Evolutionary conservation across 2,329 filamentous ascomycete genomes (phyloP).

Genomic region (Davidsoniella eucalypti): DNA sequence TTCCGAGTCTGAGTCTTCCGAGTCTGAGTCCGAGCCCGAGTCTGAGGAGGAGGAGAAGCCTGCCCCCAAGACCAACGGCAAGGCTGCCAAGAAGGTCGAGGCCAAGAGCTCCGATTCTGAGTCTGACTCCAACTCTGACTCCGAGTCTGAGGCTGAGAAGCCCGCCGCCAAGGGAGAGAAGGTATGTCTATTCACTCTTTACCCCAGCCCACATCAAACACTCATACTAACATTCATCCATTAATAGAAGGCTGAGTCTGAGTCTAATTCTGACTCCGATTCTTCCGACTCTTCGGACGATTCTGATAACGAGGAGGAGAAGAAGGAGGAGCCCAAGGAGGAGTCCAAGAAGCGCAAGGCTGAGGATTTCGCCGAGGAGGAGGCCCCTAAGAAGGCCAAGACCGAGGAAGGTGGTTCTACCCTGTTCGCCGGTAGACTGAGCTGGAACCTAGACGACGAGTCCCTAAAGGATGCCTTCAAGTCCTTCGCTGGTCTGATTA

Average conservation of each 20-base stretch:
- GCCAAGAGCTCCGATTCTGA: slow-evolving; percentile 17
- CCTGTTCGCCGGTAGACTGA: slow-evolving; percentile 78
- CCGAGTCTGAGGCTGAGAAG: slow-evolving; percentile 20
- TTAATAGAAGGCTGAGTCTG: slow-evolving; percentile 17
- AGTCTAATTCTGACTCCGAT: slow-evolving; percentile 19
- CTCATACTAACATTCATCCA: slow-evolving; percentile 17
- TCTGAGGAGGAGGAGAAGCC: slow-evolving; percentile 17
- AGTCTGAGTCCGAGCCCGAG: slow-evolving; percentile 22
- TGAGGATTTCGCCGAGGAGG: slow-evolving; percentile 29
- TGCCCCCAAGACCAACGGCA: slow-evolving; percentile 18
- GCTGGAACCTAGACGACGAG: slow-evolving; percentile 80
- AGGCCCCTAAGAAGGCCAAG: slow-evolving; percentile 51
- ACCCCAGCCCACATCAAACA: not conserved
- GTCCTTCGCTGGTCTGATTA: slow-evolving; percentile 53
- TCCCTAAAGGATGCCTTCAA: slow-evolving; percentile 69
- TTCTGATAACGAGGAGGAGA: slow-evolving; percentile 20
- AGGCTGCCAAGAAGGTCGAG: slow-evolving; percentile 15
- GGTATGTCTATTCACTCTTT: slow-evolving; percentile 5
- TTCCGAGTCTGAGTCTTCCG: slow-evolving; percentile 22
- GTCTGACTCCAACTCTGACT: slow-evolving; percentile 19
- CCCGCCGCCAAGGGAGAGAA: slow-evolving; percentile 16
- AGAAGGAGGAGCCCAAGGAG: slow-evolving; percentile 20
- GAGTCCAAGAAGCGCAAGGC: slow-evolving; percentile 32
- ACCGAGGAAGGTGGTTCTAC: slow-evolving; percentile 29
- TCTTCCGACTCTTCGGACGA: slow-evolving; percentile 20